A percentile compares a stretch with the other conserved stretches of the same genome.
Evolutionary conservation across 352 stramenopile genomes (phyloP).

Genomic region (Globisporangium rhizosaccharum): DNA sequence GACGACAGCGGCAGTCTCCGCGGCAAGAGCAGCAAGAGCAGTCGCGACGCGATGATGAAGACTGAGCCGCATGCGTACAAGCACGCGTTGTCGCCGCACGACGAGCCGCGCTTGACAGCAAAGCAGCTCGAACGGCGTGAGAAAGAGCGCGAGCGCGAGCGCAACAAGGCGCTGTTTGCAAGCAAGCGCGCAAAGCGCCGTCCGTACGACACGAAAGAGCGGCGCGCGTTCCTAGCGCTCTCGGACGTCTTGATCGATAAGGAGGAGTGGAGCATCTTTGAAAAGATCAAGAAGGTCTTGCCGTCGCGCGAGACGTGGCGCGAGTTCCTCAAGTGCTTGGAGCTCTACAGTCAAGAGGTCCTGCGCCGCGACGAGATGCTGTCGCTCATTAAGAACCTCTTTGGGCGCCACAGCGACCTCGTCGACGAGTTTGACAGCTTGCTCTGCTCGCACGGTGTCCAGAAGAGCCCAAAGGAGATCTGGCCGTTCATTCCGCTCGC

Average conservation of each 20-base stretch:
- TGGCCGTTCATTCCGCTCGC: constrained; percentile 89
- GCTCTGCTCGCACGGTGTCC: constrained; percentile 65
- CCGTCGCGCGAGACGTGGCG: constrained; percentile 91
- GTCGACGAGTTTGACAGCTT: constrained; percentile 79
- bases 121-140: constrained; percentile 66
- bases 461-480: constrained; percentile 83
- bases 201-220: constrained; percentile 69
- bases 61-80: constrained; percentile 31
- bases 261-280: constrained; percentile 91
- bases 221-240: constrained; percentile 63
- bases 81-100: constrained; percentile 35
- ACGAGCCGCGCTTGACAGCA: constrained; percentile 41
- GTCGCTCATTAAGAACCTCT: constrained; percentile 83
- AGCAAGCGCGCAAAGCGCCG: constrained; percentile 67
- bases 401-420: constrained; percentile 80
- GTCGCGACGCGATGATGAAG: constrained; percentile 22
- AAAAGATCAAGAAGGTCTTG: constrained; percentile 92
- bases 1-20: constrained; percentile 24
- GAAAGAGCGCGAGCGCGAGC: constrained; percentile 74
- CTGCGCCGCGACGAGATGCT: constrained; percentile 88
- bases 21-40: constrained; percentile 29
- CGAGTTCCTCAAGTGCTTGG: constrained; percentile 98
- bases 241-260: constrained; percentile 80
- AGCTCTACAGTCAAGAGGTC: constrained; percentile 97
- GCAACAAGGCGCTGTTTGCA: constrained; percentile 68